These are phyloP conservation scores for Backusella australiensis DNA, from an alignment of 192 early-diverging fungal genomes.

Conservation along the genomic window DNA sequence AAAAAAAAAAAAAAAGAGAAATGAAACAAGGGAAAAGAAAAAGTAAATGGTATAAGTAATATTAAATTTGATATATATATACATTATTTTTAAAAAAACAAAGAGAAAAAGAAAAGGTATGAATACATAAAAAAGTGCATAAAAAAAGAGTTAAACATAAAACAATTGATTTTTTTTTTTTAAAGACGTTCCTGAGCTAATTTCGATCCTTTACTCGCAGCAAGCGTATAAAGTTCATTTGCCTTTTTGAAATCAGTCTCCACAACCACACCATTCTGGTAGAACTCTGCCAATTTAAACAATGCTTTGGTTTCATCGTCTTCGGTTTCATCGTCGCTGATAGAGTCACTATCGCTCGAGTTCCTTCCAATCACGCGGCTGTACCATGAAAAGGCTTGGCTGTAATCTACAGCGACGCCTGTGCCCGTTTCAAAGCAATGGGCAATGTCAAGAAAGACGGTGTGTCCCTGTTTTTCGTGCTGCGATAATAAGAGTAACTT, in stretches of 20 bases:
- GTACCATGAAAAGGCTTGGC: constrained; percentile 31
- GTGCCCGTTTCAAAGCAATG: constrained; percentile 35
- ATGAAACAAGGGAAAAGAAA: too few relatives aligned
- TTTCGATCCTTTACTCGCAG: constrained; percentile 20
- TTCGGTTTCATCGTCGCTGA: constrained; percentile 25
- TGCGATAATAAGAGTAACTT: constrained; percentile 18
- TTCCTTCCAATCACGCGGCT: neutral
- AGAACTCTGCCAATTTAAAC: constrained; percentile 28
- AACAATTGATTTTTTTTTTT: too few relatives aligned
- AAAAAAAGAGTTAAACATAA: neutral
- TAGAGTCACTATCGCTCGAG: neutral
- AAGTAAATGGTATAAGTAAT: too few relatives aligned
- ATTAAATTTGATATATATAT: too few relatives aligned
- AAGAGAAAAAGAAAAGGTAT: too few relatives aligned
- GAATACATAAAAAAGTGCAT: too few relatives aligned
- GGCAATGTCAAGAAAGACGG: constrained; percentile 25
- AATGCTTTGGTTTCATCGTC: constrained; percentile 30
- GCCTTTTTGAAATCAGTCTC: constrained; percentile 19
- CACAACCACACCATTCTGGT: constrained; percentile 22
- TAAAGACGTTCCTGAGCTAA: neutral
- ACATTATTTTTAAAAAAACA: too few relatives aligned
- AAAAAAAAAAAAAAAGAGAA: neutral
- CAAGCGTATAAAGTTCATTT: constrained; percentile 20
- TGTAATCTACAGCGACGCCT: constrained; percentile 20
- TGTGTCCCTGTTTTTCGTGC: constrained; percentile 1